Evolutionary conservation across 73 alveolate genomes (phyloP).

Genomic region (Paramecium sexaurelia): DNA sequence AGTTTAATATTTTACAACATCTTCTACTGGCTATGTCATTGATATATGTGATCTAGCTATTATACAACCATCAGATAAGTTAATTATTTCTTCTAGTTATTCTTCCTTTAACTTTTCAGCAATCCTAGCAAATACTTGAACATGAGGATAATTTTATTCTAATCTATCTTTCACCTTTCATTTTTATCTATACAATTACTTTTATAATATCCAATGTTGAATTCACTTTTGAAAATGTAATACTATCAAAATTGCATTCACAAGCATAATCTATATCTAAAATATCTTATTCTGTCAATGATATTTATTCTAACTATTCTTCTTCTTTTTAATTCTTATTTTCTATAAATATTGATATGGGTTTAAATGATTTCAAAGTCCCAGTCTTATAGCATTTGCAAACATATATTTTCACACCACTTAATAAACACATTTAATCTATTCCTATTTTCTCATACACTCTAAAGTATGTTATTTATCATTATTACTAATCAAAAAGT

Average conservation of each 20-base stretch:
- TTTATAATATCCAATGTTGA: neutral
- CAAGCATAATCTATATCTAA: slow-evolving; percentile 6
- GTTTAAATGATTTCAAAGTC: slow-evolving; percentile 1
- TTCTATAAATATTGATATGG: neutral
- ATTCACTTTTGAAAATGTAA: neutral
- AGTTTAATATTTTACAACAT: slow-evolving; percentile 23
- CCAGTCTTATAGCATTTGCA: slow-evolving; percentile 23
- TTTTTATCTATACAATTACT: neutral
- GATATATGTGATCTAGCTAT: slow-evolving; percentile 47
- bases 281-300: slow-evolving; percentile 32
- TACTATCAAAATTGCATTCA: slow-evolving; percentile 13
- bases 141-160: neutral
- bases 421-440: slow-evolving; percentile 1
- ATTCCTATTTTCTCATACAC: neutral
- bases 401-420: neutral
- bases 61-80: slow-evolving; percentile 13
- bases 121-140: slow-evolving; percentile 32
- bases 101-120: neutral
- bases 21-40: slow-evolving; percentile 41
- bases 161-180: neutral
- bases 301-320: neutral
- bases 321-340: neutral
- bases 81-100: neutral
- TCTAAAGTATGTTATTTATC: neutral
- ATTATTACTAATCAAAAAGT: neutral